phyloP scores from a whole-genome alignment of 2,329 filamentous ascomycete genomes.

The Venturiaceae sp. region DNA sequence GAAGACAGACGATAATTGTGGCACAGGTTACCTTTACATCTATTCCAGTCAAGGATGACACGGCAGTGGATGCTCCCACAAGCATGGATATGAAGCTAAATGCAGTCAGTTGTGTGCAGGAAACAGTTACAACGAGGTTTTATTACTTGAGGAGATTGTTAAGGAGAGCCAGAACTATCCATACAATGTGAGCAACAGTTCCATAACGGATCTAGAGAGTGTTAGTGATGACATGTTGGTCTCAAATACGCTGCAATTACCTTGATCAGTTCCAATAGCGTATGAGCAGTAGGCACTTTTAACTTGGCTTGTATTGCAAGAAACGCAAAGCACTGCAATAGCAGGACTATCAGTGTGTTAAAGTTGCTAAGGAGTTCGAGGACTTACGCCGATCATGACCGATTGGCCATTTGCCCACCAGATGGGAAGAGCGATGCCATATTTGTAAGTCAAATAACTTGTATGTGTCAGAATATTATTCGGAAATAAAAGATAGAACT shows the following conservation, averaged over 20 bases:
- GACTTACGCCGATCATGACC: not conserved
- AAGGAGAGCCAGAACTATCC: constrained; percentile 12
- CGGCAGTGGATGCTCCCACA: not conserved
- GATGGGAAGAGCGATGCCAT: constrained; percentile 58
- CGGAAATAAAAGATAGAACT: constrained; percentile 13
- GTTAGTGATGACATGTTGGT: not conserved
- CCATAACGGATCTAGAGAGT: constrained; percentile 55
- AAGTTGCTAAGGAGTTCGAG: not conserved
- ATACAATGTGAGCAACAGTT: constrained; percentile 47
- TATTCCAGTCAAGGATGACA: constrained; percentile 69
- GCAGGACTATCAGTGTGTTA: constrained; percentile 16
- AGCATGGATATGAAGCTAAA: constrained; percentile 1
- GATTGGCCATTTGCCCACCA: not conserved
- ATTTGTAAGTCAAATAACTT: constrained; percentile 72
- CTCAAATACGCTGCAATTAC: constrained; percentile 32
- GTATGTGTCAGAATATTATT: constrained; percentile 43
- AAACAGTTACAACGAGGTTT: not conserved
- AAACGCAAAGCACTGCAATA: constrained; percentile 76
- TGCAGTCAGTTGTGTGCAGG: not conserved
- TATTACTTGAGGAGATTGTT: constrained; percentile 45
- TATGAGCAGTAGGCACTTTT: constrained; percentile 77
- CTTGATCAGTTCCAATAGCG: constrained; percentile 71
- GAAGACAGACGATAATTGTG: constrained; percentile 47
- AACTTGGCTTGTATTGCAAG: constrained; percentile 84
- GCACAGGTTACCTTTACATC: constrained; percentile 74